Evolutionary conservation across 140 eudicot species (phyloP), one percentile per base, ranked within the genome.

Genomic region (Erigeron philadelphicus): DNA sequence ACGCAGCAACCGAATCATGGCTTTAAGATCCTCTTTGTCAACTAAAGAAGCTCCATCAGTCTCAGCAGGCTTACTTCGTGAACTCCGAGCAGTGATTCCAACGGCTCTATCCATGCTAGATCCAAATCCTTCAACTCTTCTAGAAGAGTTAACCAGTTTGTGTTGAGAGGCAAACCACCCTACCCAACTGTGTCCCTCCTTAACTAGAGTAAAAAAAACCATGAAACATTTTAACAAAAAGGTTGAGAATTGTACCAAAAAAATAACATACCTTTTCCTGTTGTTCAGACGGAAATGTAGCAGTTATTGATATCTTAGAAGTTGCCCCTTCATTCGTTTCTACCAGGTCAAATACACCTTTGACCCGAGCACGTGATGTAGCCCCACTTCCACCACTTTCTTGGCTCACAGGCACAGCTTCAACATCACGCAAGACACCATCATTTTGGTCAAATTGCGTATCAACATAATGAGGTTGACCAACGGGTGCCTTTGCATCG

Each of bases 371-470:
- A 56, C 96, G 96, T 55, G 89, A 77, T 6, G 96, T 89, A 15
- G 98, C 96, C 47, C 95, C 96, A 81, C 98, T 93, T 67, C 80
- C 98, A 72, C 98, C 78, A 70, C 98, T 93, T 78, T 83, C 96
- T 77, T 93, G 96, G 79, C 96, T 93, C 25, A 21, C 25, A 21
- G 25, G 25, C 53, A 89, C 96, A 23, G 96, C 96, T 79, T 89
- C 96, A 74, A 86, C 95, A 81, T 91, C 97, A 12, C 91, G 83
- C 43, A 76, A 77, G 70, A 61, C 85, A 55, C 76, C 78, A 79
- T 91, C 95, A 58, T 64, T 84, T n/a, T 83, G 92, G 45, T 92
- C 98, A 84, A 82, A 82, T 79, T 92, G 98, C 96, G 83, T 81
- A 54, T 84, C 96, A 80, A 79, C 85, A 69, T 88, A 74, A 49